Conservation (phyloP, 768 basidiomycete genomes). For the Hygrophorus russula region DNA sequence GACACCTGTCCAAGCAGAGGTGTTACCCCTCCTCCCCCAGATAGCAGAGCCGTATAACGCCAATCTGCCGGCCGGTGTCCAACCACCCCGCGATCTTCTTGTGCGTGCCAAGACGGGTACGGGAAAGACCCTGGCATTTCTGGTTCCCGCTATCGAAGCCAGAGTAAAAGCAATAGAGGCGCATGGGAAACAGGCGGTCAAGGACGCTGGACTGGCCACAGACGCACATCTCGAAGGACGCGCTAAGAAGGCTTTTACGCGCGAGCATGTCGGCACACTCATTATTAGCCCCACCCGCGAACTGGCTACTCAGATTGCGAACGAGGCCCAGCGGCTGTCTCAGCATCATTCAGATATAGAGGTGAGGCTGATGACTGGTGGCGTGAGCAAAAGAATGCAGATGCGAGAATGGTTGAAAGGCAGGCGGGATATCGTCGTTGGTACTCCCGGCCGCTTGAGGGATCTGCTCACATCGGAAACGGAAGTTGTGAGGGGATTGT, state of each 20-base stretch:
- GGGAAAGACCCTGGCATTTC: constrained; percentile 82
- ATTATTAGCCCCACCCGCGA: constrained; percentile 88
- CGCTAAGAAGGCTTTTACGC: constrained; percentile 27
- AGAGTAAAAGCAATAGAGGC: constrained; percentile 50
- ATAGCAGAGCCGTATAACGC: constrained; percentile 44
- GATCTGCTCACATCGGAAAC: constrained; percentile 58
- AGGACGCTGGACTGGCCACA: constrained; percentile 27
- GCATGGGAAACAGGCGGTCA: constrained; percentile 26
- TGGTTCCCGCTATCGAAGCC: constrained; percentile 77
- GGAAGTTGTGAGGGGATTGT: constrained; percentile 40
- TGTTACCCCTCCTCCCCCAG: constrained; percentile 64
- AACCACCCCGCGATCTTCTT: constrained; percentile 52
- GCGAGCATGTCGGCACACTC: constrained; percentile 51
- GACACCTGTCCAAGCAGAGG: constrained; percentile 75
- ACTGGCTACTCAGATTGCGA: constrained; percentile 81
- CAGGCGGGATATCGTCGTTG: constrained; percentile 73
- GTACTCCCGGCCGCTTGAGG: constrained; percentile 79
- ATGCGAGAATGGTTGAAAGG: constrained; percentile 53
- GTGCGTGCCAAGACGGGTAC: constrained; percentile 86
- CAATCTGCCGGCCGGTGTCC: constrained; percentile 13
- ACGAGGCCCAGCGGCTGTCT: constrained; percentile 62
- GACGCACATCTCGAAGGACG: constrained; percentile 19
- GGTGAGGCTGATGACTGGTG: constrained; percentile 71
- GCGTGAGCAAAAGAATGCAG: constrained; percentile 54
- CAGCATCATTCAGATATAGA: constrained; percentile 51